Percentiles rank a stretch among this genome's conserved stretches.
These are phyloP conservation scores for Blastomyces parvus DNA, from an alignment of 2,329 filamentous ascomycete species.

Conservation along the genomic window DNA sequence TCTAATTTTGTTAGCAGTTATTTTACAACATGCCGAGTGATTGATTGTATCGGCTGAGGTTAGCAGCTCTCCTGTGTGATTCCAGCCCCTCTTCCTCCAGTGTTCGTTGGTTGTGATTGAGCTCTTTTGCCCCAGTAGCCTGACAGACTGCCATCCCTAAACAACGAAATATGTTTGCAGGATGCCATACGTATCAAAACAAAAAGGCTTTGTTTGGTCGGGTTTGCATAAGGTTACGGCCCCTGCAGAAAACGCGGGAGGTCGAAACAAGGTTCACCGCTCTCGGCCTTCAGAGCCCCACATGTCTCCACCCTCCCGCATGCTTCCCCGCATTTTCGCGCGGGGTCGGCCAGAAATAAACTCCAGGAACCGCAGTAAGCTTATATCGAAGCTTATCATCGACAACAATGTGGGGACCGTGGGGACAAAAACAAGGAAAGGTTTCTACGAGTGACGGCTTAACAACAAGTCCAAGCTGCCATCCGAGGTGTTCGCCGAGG, in stretches of 20 bases:
- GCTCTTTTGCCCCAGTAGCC: too few species aligned
- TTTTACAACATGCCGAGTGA: not conserved
- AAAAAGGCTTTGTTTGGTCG: not conserved
- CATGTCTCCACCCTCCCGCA: not conserved
- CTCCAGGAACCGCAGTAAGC: not conserved
- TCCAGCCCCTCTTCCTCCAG: too few species aligned
- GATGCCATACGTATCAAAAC: not conserved
- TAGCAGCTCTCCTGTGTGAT: too few species aligned
- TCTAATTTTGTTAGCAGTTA: not conserved
- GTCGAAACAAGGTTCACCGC: not conserved
- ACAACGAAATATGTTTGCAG: not conserved
- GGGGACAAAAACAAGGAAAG: not conserved
- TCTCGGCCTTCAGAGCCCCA: not conserved
- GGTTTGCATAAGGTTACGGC: not conserved
- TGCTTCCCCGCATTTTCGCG: not conserved
- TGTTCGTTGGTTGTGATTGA: too few species aligned
- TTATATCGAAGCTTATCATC: not conserved
- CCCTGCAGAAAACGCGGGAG: not conserved
- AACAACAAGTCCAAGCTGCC: not conserved
- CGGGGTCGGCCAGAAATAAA: not conserved
- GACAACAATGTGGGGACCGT: not conserved
- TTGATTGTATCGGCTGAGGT: too few species aligned
- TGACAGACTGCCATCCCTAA: too few species aligned
- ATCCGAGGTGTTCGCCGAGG: not conserved
- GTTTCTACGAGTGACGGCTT: not conserved